Evolutionary conservation across 2,329 filamentous ascomycete species (phyloP).

Genomic region (Sporothrix globosa): DNA sequence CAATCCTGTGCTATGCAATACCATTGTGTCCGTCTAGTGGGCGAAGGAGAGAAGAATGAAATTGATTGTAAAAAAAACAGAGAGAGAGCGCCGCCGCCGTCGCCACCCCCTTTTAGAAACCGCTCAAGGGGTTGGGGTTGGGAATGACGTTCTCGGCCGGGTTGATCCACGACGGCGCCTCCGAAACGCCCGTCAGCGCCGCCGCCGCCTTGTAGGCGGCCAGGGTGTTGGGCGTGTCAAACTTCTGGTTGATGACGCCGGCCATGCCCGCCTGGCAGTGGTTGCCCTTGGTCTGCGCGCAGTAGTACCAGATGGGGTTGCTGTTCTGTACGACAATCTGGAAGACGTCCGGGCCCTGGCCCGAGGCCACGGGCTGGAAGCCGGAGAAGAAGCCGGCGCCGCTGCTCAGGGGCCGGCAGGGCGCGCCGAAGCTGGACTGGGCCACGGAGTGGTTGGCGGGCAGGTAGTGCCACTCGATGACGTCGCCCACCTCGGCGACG

Average conservation of each 20-base stretch:
- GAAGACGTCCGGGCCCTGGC: conserved; percentile 50
- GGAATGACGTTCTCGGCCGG: conserved; percentile 45
- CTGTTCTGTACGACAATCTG: conserved; percentile 49
- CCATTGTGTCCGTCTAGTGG: neutral
- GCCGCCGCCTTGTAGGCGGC: conserved; percentile 46
- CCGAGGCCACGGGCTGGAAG: conserved; percentile 45
- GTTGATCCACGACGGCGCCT: conserved; percentile 43
- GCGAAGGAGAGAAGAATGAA: no score
- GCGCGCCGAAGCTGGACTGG: conserved; percentile 49
- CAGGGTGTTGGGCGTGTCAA: conserved; percentile 47
- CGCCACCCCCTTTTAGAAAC: conserved; percentile 40
- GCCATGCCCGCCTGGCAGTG: conserved; percentile 57
- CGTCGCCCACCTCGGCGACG: conserved; percentile 53
- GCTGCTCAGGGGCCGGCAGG: conserved; percentile 48
- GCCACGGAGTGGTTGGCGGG: conserved; percentile 49
- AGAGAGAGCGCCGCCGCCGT: neutral
- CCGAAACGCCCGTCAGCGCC: conserved; percentile 40
- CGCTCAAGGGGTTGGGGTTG: conserved; percentile 49
- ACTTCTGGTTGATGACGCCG: conserved; percentile 54
- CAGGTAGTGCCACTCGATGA: conserved; percentile 60
- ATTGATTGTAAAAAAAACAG: neutral
- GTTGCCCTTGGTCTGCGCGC: conserved; percentile 46
- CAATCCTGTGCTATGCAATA: conserved; percentile 21
- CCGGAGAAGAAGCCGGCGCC: conserved; percentile 50
- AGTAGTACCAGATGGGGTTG: conserved; percentile 52